These are phyloP conservation scores for Phanerodontia chrysosporium DNA, from an alignment of 768 basidiomycete genomes.

Conservation along the genomic window DNA sequence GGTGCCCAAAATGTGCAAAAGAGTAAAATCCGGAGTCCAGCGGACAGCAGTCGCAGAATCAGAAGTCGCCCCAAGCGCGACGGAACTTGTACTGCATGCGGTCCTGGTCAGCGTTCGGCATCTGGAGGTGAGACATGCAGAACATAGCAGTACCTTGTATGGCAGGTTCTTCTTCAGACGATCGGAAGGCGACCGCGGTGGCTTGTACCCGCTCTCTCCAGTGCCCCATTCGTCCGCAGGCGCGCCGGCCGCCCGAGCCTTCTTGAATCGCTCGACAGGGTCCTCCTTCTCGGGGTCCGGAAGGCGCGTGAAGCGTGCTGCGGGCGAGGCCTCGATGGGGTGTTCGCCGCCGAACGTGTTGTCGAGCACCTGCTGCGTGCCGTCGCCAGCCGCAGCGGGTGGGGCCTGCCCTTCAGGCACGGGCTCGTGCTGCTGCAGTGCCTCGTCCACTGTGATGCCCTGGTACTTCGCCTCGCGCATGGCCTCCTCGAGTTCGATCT, in stretches of 20 bases:
- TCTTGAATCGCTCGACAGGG: conserved; percentile 58
- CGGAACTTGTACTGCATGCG: conserved; percentile 88
- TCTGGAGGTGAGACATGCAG: conserved; percentile 6
- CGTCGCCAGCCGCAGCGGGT: background rate
- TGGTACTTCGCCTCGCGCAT: conserved; percentile 81
- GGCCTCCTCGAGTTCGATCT: conserved; percentile 80
- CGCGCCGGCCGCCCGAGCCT: conserved; percentile 32
- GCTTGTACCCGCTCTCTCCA: conserved; percentile 23
- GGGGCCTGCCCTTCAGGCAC: conserved; percentile 17
- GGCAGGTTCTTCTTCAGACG: conserved; percentile 81
- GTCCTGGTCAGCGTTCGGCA: conserved; percentile 48
- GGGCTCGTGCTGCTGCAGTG: conserved; percentile 48
- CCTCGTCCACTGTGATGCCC: conserved; percentile 76
- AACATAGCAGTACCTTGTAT: conserved; percentile 65
- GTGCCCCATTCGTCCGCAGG: conserved; percentile 51
- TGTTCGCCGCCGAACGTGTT: conserved; percentile 31
- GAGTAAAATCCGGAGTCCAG: background rate
- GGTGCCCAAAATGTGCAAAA: background rate
- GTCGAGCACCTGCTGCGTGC: background rate
- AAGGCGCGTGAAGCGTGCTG: conserved; percentile 52
- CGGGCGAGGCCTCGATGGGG: conserved; percentile 19
- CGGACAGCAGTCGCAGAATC: conserved; percentile 13
- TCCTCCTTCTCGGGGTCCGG: conserved; percentile 69
- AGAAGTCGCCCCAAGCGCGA: conserved; percentile 86
- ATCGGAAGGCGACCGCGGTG: conserved; percentile 38